Evolutionary conservation across 192 early-diverging fungal genomes (phyloP).

Genomic region (Chytriomyces sp.): DNA sequence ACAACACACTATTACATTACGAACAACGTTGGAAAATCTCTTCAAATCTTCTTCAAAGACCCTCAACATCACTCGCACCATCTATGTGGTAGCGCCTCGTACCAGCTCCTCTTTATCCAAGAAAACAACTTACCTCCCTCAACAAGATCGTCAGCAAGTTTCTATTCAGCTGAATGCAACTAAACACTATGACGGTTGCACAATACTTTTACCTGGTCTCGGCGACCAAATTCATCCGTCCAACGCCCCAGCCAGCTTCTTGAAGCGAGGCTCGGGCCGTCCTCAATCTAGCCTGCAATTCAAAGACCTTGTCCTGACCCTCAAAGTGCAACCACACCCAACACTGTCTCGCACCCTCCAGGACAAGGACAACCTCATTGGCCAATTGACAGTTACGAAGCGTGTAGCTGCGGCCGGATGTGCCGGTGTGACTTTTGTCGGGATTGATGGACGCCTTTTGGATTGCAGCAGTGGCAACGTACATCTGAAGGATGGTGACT

Average conservation of each 20-base stretch:
- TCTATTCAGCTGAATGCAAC: neutral
- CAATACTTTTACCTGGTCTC: neutral
- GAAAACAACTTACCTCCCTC: neutral
- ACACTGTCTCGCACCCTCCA: neutral
- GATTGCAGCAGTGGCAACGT: neutral
- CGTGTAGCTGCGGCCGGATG: neutral
- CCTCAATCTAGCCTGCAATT: neutral
- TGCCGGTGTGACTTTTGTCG: neutral
- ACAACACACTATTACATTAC: neutral
- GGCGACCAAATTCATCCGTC: constrained; percentile 4
- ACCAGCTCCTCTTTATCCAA: neutral
- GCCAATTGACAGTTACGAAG: neutral
- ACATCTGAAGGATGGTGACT: neutral
- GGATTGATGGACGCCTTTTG: constrained; percentile 1
- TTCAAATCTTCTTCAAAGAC: neutral
- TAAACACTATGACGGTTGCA: constrained; percentile 1
- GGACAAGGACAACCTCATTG: neutral
- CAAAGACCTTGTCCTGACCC: neutral
- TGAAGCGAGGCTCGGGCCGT: neutral
- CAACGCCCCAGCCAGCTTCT: neutral
- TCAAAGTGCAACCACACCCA: neutral
- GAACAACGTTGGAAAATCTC: neutral
- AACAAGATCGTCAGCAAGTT: neutral
- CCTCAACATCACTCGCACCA: neutral
- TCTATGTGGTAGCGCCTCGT: neutral